A percentile compares a stretch with the other conserved stretches of the same genome.
These are phyloP conservation scores for Helenozyma baotianmanensis DNA, from an alignment of 805 yeast species.

Conservation along the genomic window DNA sequence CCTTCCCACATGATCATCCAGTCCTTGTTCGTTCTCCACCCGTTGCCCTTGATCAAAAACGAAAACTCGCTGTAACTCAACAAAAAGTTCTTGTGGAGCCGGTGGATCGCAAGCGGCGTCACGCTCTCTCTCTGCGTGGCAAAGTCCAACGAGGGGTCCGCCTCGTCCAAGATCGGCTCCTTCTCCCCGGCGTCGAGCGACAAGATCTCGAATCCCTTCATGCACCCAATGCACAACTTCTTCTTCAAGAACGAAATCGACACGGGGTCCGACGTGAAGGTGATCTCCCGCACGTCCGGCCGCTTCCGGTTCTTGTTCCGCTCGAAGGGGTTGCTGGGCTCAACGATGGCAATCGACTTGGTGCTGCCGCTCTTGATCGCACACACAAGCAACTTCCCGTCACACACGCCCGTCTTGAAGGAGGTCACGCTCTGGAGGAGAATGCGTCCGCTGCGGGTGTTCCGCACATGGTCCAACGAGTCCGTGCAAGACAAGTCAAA, in stretches of 20 bases:
- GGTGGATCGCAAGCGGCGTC: constrained; percentile 87
- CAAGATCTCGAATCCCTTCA: constrained; percentile 93
- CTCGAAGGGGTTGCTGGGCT: constrained; percentile 74
- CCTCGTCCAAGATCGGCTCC: constrained; percentile 93
- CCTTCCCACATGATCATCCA: constrained; percentile 98
- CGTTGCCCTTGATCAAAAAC: constrained; percentile 88
- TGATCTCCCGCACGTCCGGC: constrained; percentile 67
- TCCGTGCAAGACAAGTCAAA: constrained; percentile 58
- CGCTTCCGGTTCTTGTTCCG: constrained; percentile 66
- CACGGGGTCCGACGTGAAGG: constrained; percentile 84
- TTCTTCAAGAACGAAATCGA: constrained; percentile 86
- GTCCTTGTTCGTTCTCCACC: constrained; percentile 92
- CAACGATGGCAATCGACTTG: constrained; percentile 79
- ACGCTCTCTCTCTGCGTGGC: constrained; percentile 74
- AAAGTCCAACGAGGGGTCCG: constrained; percentile 94
- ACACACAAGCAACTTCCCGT: constrained; percentile 82
- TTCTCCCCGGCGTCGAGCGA: constrained; percentile 78
- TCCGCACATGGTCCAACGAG: constrained; percentile 44
- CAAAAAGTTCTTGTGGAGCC: constrained; percentile 83
- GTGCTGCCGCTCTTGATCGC: constrained; percentile 82
- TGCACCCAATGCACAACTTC: constrained; percentile 89
- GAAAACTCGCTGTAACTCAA: constrained; percentile 90
- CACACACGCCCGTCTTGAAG: constrained; percentile 89
- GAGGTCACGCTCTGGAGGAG: constrained; percentile 83
- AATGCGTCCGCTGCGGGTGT: constrained; percentile 66